Conservation (phyloP, 1,284 basidiomycete genomes). For the Moesziomyces aphidis region DNA sequence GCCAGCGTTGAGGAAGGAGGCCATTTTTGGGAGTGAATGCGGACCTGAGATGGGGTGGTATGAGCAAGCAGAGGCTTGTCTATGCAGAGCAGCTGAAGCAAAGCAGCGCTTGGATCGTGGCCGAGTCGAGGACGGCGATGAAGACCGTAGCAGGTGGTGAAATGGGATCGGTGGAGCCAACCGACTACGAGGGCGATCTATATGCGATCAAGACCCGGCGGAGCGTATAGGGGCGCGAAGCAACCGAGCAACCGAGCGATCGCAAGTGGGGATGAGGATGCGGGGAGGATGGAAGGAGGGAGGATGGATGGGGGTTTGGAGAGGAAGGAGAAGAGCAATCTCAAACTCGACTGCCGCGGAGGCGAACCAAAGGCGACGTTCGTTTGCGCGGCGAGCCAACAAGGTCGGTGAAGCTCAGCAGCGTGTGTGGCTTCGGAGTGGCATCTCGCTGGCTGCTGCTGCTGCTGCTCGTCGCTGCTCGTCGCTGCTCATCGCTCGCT, state of each 20-base stretch:
- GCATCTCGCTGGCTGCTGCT: too few species aligned
- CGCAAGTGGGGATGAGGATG: background rate
- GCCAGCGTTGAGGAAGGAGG: constrained; percentile 38
- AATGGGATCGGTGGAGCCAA: background rate
- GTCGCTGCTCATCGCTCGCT: background rate
- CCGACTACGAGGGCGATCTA: background rate
- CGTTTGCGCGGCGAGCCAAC: too few species aligned
- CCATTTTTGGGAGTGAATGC: constrained; percentile 17
- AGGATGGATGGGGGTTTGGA: background rate
- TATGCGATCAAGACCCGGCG: background rate
- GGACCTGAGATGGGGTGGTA: constrained; percentile 2
- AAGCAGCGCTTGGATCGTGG: background rate
- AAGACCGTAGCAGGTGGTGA: background rate
- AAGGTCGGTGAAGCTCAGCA: background rate
- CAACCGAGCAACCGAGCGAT: background rate
- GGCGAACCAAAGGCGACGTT: background rate
- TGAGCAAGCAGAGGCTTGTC: background rate
- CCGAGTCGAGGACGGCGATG: background rate
- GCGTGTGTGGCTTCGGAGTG: too few species aligned
- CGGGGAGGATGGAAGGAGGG: background rate
- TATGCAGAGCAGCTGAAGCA: background rate
- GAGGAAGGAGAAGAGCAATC: background rate
- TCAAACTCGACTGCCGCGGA: background rate
- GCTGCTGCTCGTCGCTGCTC: too few species aligned
- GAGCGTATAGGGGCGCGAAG: background rate